A percentile compares a stretch with the other conserved stretches of the same genome.
Conservation (phyloP, 1,284 basidiomycete genomes). For the Ganoderma lucidum region DNA sequence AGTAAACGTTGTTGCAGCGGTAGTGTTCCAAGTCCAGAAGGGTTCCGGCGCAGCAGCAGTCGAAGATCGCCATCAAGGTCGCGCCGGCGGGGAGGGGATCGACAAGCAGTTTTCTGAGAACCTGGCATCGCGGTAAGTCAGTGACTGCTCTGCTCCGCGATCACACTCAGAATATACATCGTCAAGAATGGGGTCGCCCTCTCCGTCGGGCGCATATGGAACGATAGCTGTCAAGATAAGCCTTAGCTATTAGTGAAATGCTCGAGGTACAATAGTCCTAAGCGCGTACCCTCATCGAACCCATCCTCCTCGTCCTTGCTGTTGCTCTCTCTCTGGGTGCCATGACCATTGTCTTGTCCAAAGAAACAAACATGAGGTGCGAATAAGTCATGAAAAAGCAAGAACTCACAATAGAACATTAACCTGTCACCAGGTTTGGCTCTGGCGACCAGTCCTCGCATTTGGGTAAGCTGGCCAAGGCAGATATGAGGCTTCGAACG, state of each 20-base stretch:
- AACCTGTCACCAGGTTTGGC: constrained; percentile 45
- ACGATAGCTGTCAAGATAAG: constrained; percentile 18
- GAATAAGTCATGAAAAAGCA: neutral
- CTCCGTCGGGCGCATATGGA: constrained; percentile 24
- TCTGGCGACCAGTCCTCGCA: constrained; percentile 41
- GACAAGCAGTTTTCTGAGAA: constrained; percentile 46
- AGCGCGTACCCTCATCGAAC: constrained; percentile 44
- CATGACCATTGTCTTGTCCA: constrained; percentile 22
- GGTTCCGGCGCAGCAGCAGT: constrained; percentile 55
- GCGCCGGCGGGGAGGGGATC: constrained; percentile 49
- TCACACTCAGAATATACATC: constrained; percentile 40
- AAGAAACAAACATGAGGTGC: neutral
- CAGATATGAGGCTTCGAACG: neutral
- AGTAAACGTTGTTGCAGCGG: constrained; percentile 52
- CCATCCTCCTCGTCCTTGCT: constrained; percentile 25
- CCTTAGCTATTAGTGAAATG: constrained; percentile 12
- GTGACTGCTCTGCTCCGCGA: no score
- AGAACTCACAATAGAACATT: constrained; percentile 48
- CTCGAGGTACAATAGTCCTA: neutral
- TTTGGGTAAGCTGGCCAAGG: constrained; percentile 42
- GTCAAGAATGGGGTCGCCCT: constrained; percentile 36
- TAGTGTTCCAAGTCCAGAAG: constrained; percentile 53
- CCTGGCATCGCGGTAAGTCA: constrained; percentile 37
- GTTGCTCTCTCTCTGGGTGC: constrained; percentile 7
- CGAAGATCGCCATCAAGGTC: constrained; percentile 52